These are phyloP conservation scores for Parastagonospora nodorum DNA, from an alignment of 2,329 filamentous ascomycete genomes.

Conservation along the genomic window DNA sequence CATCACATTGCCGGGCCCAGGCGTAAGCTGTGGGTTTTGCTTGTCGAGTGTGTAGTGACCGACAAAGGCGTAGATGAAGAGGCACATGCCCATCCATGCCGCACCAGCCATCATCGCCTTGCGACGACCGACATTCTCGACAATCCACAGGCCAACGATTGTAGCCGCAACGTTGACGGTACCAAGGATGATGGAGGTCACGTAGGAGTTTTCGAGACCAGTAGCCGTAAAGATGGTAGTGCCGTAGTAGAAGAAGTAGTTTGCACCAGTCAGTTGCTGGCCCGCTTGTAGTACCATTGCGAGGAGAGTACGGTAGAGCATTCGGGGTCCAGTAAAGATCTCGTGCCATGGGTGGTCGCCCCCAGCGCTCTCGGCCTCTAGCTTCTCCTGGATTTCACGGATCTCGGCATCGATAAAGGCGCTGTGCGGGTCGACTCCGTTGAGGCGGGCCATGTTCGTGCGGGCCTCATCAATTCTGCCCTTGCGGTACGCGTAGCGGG, in stretches of 20 bases:
- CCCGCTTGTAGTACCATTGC: constrained; percentile 68
- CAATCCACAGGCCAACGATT: constrained; percentile 52
- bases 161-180: constrained; percentile 57
- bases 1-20: constrained; percentile 61
- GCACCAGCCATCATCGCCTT: constrained; percentile 53
- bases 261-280: constrained; percentile 71
- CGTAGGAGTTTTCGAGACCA: constrained; percentile 51
- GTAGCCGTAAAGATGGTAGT: constrained; percentile 53
- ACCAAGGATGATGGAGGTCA: constrained; percentile 56
- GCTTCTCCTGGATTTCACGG: constrained; percentile 61
- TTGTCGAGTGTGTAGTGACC: constrained; percentile 51
- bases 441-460: constrained; percentile 58
- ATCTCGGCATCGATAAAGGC: constrained; percentile 59
- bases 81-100: constrained; percentile 60
- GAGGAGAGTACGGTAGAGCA: constrained; percentile 67
- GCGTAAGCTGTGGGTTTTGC: constrained; percentile 38
- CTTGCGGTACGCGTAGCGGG: constrained; percentile 62
- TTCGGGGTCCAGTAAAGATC: constrained; percentile 68
- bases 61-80: constrained; percentile 59
- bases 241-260: constrained; percentile 67
- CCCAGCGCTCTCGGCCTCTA: constrained; percentile 56
- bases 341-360: constrained; percentile 56
- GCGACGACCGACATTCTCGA: constrained; percentile 54
- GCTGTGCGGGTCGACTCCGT: constrained; percentile 61
- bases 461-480: constrained; percentile 58